Percentiles rank a stretch among this genome's conserved stretches.
phyloP scores from a whole-genome alignment of 495 filamentous ascomycete genomes.

The Massariosphaeria phaeospora region DNA sequence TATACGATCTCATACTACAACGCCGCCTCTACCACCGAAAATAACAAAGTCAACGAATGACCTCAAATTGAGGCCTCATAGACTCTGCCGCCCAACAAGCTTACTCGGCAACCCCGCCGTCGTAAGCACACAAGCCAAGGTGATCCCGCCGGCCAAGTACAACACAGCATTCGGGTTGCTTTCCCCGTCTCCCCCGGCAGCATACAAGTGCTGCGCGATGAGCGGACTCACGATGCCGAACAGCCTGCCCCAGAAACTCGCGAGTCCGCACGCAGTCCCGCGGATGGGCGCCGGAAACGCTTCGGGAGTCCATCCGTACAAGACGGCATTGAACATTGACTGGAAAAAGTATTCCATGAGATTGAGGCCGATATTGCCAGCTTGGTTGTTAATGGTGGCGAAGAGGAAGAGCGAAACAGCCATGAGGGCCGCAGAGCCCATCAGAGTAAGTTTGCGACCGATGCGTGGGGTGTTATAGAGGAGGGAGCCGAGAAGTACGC shows the following conservation, averaged over 20 bases:
- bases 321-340: conserved; percentile 51
- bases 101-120: conserved; percentile 41
- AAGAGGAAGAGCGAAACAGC: conserved; percentile 46
- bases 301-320: conserved; percentile 56
- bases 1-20: too few species aligned
- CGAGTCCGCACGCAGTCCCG: conserved; percentile 50
- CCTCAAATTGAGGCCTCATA: too few species aligned
- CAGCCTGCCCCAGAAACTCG: conserved; percentile 48
- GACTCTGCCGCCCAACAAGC: conserved; percentile 32
- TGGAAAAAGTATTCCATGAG: conserved; percentile 50
- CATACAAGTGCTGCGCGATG: conserved; percentile 40
- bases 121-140: conserved; percentile 44
- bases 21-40: too few species aligned
- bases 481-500: conserved; percentile 42
- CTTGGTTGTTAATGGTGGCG: conserved; percentile 42
- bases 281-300: conserved; percentile 52
- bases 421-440: conserved; percentile 47
- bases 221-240: conserved; percentile 46
- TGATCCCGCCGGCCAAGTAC: conserved; percentile 45
- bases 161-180: conserved; percentile 38
- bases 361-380: conserved; percentile 45
- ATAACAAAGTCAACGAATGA: too few species aligned
- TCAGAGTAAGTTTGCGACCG: conserved; percentile 47
- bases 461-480: conserved; percentile 42
- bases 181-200: conserved; percentile 2